Conservation (phyloP, 2,329 filamentous ascomycete species). For the Fusarium brevicatenulatum region DNA sequence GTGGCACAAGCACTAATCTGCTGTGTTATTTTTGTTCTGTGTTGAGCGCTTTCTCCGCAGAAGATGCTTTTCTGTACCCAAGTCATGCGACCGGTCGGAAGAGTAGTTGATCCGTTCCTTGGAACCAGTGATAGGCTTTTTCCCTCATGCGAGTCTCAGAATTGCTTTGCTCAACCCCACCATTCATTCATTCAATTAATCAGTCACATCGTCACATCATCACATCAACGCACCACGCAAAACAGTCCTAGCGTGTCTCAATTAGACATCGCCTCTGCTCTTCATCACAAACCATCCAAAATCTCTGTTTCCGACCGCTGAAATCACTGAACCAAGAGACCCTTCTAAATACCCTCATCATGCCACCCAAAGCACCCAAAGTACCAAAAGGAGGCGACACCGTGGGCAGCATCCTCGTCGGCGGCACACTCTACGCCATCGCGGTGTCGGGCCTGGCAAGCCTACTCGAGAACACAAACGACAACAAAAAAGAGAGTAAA, state of each 20-base stretch:
- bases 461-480: not conserved
- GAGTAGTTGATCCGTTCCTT: not conserved
- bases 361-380: not conserved
- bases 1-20: accelerated
- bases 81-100: not conserved
- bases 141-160: not conserved
- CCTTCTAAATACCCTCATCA: not conserved
- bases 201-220: not conserved
- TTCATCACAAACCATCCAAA: too few species aligned
- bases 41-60: accelerated
- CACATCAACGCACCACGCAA: too few species aligned
- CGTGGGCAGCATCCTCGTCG: not conserved
- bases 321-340: not conserved
- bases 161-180: not conserved
- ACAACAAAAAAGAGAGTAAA: not conserved
- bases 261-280: not conserved
- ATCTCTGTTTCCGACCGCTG: not conserved
- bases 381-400: not conserved
- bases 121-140: not conserved
- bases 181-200: not conserved
- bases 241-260: not conserved
- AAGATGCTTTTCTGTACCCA: accelerated
- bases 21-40: accelerated
- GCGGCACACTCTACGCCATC: not conserved
- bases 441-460: not conserved